A percentile compares a stretch with the other conserved stretches of the same genome.
Conservation (phyloP, 345 rosid species). For the Zanthoxylum bungeanum region DNA sequence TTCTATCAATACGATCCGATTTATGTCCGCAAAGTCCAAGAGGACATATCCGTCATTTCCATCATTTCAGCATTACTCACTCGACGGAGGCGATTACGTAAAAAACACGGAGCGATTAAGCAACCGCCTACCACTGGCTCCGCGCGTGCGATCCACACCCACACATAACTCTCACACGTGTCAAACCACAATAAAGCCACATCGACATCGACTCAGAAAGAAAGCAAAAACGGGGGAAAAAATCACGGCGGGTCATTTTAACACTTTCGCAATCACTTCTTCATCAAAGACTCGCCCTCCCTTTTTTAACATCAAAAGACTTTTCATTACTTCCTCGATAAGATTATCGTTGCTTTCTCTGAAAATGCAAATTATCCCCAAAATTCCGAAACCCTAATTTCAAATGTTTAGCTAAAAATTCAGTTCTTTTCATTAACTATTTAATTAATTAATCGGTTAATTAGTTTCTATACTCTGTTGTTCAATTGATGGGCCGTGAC, state of each 20-base stretch:
- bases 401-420: not conserved
- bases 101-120: not conserved
- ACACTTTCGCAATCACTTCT: not conserved
- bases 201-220: not conserved
- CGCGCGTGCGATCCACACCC: not conserved
- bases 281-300: not conserved
- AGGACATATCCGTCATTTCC: constrained; percentile 6
- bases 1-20: not conserved
- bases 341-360: not conserved
- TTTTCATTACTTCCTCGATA: not conserved
- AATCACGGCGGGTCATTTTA: not conserved
- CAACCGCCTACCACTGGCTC: constrained; percentile 8
- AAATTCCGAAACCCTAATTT: constrained; percentile 9
- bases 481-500: constrained; percentile 47
- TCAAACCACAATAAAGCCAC: not conserved
- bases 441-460: not conserved
- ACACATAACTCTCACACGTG: not conserved
- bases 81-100: constrained; percentile 11
- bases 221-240: too few species aligned
- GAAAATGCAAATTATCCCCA: too few species aligned
- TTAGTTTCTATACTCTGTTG: not conserved
- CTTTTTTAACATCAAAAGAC: too few species aligned
- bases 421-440: not conserved
- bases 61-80: too few species aligned
- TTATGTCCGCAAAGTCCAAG: not conserved